Percentiles rank a stretch among this genome's conserved stretches.
Evolutionary conservation across 768 basidiomycete species (phyloP).

Genomic region (Xerocomus potaroensis): DNA sequence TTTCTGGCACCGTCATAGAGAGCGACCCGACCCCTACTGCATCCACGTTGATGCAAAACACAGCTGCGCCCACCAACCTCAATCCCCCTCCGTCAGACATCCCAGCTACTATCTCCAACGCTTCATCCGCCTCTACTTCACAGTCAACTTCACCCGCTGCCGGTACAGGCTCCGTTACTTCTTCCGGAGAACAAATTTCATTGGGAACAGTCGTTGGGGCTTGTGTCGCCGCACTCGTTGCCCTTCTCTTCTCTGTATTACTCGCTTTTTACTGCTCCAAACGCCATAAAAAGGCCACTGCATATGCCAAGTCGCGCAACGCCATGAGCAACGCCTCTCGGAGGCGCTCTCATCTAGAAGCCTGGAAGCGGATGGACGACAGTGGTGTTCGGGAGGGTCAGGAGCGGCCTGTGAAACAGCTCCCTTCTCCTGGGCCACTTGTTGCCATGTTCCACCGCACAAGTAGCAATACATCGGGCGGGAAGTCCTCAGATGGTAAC

Average conservation of each 20-base stretch:
- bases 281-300: conserved; percentile 23
- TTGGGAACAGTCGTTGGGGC: conserved; percentile 55
- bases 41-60: conserved; percentile 22
- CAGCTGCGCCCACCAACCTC: background rate
- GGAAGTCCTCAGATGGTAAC: conserved; percentile 40
- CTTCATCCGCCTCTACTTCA: background rate
- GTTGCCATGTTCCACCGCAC: conserved; percentile 59
- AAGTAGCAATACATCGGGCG: conserved; percentile 50
- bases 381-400: conserved; percentile 46
- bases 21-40: conserved; percentile 24
- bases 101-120: conserved; percentile 1
- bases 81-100: conserved; percentile 3
- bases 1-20: conserved; percentile 24
- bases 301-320: conserved; percentile 34
- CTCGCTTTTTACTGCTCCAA: conserved; percentile 53
- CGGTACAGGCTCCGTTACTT: conserved; percentile 1
- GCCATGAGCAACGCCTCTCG: conserved; percentile 41
- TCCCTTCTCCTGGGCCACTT: conserved; percentile 40
- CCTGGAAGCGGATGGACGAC: conserved; percentile 59
- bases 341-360: conserved; percentile 40
- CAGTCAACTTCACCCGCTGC: conserved; percentile 11
- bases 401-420: conserved; percentile 38
- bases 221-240: conserved; percentile 56
- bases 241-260: conserved; percentile 47
- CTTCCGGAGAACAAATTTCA: conserved; percentile 23